A percentile compares a stretch with the other conserved stretches of the same genome.
Conservation (phyloP, 2,329 filamentous ascomycete genomes). For the Stemphylium vesicarium region DNA sequence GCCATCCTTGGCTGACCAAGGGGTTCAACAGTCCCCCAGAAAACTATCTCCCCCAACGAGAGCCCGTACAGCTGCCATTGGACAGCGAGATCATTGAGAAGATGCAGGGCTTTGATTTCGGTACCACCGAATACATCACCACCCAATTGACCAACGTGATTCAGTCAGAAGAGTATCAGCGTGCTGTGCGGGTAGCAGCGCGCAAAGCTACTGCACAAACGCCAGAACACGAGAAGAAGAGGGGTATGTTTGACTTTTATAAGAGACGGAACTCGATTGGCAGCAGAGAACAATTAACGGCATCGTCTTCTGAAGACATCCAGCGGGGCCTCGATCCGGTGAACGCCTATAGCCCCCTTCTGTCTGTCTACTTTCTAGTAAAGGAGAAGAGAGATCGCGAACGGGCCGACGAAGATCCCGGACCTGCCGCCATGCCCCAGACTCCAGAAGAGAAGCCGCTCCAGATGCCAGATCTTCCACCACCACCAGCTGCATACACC, state of each 20-base stretch:
- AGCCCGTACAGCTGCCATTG: constrained; percentile 83
- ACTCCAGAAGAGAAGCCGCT: constrained; percentile 63
- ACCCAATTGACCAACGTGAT: constrained; percentile 83
- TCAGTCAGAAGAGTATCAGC: constrained; percentile 92
- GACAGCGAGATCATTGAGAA: constrained; percentile 83
- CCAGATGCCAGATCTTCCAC: constrained; percentile 74
- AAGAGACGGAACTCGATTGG: constrained; percentile 88
- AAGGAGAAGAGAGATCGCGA: constrained; percentile 91
- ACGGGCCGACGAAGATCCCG: constrained; percentile 63
- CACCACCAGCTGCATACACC: constrained; percentile 87
- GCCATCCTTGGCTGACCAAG: constrained; percentile 94
- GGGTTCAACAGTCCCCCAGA: constrained; percentile 86
- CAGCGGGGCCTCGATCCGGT: constrained; percentile 83
- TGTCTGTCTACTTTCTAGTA: constrained; percentile 97
- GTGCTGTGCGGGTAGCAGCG: constrained; percentile 74
- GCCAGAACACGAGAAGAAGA: constrained; percentile 74
- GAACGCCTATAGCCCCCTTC: constrained; percentile 89
- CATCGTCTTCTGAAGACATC: constrained; percentile 84
- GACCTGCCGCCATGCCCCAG: constrained; percentile 63
- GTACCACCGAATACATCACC: constrained; percentile 81
- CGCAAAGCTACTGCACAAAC: constrained; percentile 67
- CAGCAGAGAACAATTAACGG: constrained; percentile 84
- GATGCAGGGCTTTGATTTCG: constrained; percentile 99
- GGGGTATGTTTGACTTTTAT: constrained; percentile 96
- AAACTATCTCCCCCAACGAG: constrained; percentile 82